Evolutionary conservation across 352 stramenopile genomes (phyloP), one percentile per base, ranked within the genome.

Genomic region (Blastocystis sp.): DNA sequence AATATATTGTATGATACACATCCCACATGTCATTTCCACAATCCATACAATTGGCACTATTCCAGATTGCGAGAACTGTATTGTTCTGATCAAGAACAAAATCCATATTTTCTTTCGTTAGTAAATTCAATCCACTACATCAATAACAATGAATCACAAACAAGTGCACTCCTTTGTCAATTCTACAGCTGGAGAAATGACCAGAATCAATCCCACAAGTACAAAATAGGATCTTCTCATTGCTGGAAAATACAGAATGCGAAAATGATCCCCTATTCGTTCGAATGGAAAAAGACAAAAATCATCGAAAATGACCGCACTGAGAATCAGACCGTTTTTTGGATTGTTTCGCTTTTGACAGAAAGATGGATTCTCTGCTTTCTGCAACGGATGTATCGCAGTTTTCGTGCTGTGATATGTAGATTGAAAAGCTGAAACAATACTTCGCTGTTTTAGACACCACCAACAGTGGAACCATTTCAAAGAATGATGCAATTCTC

Each of bases 321-420:
- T 51, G 32, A 29, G 29, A 37, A 37, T 19, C 27, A 2, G 32
- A 83, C 14, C 9, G 35, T 65, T 67, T 61, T 57, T 27, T 46
- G 32, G 65, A 49, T 6, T 46, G 35, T 77, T 77, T 77, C 12
- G 37, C 7, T 24, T 51, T 46, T 52, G 32, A 43, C 6, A 83
- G 66, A 65, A 83, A 83, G 39, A 83, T 83, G 71, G 46, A 83
- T 83, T 83, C 71, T 63, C 42, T 83, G 12, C 29, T 83, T 19
- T 83, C 71, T 14, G 57, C 71, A 21, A 57, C 63, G 51, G 71
- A 83, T 43, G 71, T 83, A 46, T 9, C n/a, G 14, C 21, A 27
- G 5, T 43, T 66, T 65, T 29, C 46, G 27, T 63, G 43, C 19
- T 32, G 46, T 24, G 52, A 37, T n/a, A 63, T 42, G 2, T 66